These are phyloP conservation scores for Sclerotinia trifoliorum DNA, from an alignment of 2,329 filamentous ascomycete genomes.

Conservation along the genomic window DNA sequence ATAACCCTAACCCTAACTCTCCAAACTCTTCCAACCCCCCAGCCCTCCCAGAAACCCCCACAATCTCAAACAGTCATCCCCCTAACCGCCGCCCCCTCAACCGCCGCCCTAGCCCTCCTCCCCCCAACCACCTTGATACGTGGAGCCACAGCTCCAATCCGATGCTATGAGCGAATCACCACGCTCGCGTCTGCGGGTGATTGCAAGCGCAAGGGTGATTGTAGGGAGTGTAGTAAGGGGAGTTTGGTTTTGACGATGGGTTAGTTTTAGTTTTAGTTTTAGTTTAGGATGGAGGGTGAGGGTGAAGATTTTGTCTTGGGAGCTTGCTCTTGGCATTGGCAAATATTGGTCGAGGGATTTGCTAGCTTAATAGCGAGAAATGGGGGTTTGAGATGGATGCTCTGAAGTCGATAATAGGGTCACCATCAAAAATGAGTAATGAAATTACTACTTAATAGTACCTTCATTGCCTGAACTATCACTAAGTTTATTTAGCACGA, in stretches of 20 bases:
- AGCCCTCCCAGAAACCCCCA: too few species aligned
- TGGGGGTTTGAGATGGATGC: background rate
- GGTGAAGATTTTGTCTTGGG: background rate
- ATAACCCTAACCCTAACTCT: too few species aligned
- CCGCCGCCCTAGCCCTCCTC: background rate
- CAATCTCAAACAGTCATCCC: background rate
- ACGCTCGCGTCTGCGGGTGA: background rate
- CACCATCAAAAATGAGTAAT: background rate
- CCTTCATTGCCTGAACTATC: background rate
- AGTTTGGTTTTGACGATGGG: background rate
- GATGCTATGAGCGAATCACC: background rate
- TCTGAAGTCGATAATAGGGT: background rate
- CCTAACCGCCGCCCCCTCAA: background rate
- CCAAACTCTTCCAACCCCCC: too few species aligned
- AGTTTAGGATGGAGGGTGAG: background rate
- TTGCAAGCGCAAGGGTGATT: background rate
- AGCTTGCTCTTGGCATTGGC: too few species aligned
- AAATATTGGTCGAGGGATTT: too few species aligned
- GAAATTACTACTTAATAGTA: background rate
- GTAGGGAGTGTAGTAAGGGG: background rate
- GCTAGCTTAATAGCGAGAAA: too few species aligned
- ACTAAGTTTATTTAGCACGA: conserved; percentile 1
- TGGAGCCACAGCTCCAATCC: conserved; percentile 1
- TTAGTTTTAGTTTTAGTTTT: too few species aligned
- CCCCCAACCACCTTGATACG: background rate